Conservation (phyloP, 176 grass and related monocot genomes). For the Aegilops bicornis region DNA sequence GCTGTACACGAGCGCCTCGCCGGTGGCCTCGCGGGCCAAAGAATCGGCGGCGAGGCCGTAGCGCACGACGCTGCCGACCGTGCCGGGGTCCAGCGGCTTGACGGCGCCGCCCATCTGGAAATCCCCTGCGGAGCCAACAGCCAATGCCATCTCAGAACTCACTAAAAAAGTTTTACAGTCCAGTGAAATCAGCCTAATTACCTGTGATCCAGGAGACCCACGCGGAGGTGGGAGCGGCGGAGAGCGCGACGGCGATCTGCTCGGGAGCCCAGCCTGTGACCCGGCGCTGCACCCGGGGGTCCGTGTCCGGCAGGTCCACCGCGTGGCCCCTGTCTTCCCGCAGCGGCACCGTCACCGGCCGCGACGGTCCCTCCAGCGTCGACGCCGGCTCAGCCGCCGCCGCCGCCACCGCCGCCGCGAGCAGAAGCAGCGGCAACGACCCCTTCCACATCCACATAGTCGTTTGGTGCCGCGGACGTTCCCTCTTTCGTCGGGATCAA, state of each 20-base stretch:
- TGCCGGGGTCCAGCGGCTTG: slow-evolving; percentile 46
- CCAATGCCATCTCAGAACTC: background rate
- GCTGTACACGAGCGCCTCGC: slow-evolving; percentile 71
- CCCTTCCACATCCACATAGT: slow-evolving; percentile 22
- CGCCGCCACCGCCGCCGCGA: background rate
- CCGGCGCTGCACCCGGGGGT: slow-evolving; percentile 57
- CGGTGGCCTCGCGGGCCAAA: slow-evolving; percentile 46
- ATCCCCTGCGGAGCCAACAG: slow-evolving; percentile 32
- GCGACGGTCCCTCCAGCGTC: slow-evolving; percentile 51
- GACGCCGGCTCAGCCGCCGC: slow-evolving; percentile 34
- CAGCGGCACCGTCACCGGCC: slow-evolving; percentile 52
- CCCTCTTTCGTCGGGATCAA: background rate
- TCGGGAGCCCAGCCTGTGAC: slow-evolving; percentile 61
- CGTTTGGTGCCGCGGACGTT: background rate
- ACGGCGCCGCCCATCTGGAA: slow-evolving; percentile 68
- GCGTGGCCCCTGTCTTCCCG: slow-evolving; percentile 50
- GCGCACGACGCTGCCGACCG: slow-evolving; percentile 54
- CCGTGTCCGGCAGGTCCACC: slow-evolving; percentile 69
- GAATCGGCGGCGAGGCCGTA: slow-evolving; percentile 53
- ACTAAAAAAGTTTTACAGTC: background rate
- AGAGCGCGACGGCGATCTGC: slow-evolving; percentile 82
- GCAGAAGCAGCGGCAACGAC: background rate
- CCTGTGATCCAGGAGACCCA: slow-evolving; percentile 96
- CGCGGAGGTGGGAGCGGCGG: slow-evolving; percentile 52
- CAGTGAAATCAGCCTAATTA: background rate